Conservation (phyloP, 805 yeast species). For the Saccharomycopsis amapae region DNA sequence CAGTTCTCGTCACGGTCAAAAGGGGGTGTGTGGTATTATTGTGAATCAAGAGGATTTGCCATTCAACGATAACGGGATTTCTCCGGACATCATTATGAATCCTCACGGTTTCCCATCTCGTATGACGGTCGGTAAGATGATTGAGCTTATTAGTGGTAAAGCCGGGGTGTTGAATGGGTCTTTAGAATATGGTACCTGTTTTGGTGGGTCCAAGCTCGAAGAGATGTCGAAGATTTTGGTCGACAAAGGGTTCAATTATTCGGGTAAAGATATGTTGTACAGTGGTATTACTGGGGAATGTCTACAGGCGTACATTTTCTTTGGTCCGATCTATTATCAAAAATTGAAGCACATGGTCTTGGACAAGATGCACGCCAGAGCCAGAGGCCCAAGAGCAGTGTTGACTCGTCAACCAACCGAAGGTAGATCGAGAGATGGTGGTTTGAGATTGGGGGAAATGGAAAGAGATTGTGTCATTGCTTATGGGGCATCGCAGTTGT, state of each 20-base stretch:
- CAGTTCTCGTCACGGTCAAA: constrained; percentile 96
- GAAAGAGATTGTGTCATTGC: constrained; percentile 99
- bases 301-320: constrained; percentile 93
- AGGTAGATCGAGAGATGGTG: constrained; percentile 99
- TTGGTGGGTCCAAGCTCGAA: constrained; percentile 94
- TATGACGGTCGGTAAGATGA: constrained; percentile 99
- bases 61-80: constrained; percentile 83
- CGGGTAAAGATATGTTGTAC: constrained; percentile 96
- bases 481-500: constrained; percentile 93
- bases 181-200: constrained; percentile 94
- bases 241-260: constrained; percentile 85
- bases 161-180: constrained; percentile 94
- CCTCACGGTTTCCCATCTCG: constrained; percentile 99
- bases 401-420: constrained; percentile 97
- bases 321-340: constrained; percentile 97
- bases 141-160: constrained; percentile 91
- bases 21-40: constrained; percentile 98
- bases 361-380: constrained; percentile 99
- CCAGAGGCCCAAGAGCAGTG: constrained; percentile 98
- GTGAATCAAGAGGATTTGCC: constrained; percentile 97
- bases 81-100: constrained; percentile 96
- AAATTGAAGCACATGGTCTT: constrained; percentile 97
- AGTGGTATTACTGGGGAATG: constrained; percentile 98
- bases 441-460: constrained; percentile 98
- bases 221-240: constrained; percentile 91